These are phyloP conservation scores for Ambrosiella beaveri DNA, from an alignment of 2,329 filamentous ascomycete species.

Conservation along the genomic window DNA sequence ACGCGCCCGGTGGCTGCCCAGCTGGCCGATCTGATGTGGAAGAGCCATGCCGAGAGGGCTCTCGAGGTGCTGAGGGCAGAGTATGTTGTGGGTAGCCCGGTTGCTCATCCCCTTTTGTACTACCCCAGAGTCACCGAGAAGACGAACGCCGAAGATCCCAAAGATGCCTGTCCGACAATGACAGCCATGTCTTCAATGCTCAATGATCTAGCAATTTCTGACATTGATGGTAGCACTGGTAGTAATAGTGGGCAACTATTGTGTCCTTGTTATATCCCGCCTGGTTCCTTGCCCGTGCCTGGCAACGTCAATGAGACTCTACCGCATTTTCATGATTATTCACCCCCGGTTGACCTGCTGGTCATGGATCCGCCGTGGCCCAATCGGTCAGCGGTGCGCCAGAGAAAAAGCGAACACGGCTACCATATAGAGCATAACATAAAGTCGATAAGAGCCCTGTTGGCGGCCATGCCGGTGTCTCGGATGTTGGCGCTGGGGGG, in stretches of 20 bases:
- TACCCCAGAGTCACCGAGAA: too few species aligned
- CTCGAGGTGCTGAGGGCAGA: conserved; percentile 22
- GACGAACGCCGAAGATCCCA: too few species aligned
- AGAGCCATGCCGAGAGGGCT: conserved; percentile 28
- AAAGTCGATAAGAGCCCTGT: conserved; percentile 30
- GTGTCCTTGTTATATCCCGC: conserved; percentile 20
- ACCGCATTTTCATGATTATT: conserved; percentile 24
- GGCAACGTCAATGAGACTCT: conserved; percentile 29
- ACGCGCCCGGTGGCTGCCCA: conserved; percentile 27
- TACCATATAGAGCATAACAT: conserved; percentile 31
- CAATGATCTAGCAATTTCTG: too few species aligned
- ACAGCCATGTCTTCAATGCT: too few species aligned
- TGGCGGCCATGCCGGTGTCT: conserved; percentile 39
- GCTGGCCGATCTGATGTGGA: conserved; percentile 36
- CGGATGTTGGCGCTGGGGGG: conserved; percentile 32
- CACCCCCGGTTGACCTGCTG: conserved; percentile 46
- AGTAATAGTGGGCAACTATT: too few species aligned
- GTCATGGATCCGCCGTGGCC: conserved; percentile 69
- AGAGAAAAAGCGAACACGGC: conserved; percentile 22
- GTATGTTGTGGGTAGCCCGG: conserved; percentile 15
- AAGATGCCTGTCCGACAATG: too few species aligned
- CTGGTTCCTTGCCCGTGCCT: conserved; percentile 27
- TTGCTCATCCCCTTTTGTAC: too few species aligned
- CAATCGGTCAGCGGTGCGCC: conserved; percentile 53
- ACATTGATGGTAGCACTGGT: too few species aligned